A percentile compares a stretch with the other conserved stretches of the same genome.
These are phyloP conservation scores for Backusella macrospora DNA, from an alignment of 192 early-diverging fungal species.

Conservation along the genomic window DNA sequence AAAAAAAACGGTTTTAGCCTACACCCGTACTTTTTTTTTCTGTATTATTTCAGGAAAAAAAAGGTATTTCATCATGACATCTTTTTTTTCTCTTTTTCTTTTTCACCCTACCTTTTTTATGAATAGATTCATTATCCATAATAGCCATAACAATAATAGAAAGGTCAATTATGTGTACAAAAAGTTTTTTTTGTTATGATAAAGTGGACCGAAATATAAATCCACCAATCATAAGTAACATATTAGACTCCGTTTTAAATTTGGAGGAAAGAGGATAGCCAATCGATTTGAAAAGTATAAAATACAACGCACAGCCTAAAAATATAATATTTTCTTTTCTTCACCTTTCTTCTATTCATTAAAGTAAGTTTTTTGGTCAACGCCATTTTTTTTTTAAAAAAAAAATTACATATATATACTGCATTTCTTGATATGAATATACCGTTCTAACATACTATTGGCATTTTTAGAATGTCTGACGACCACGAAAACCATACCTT, in stretches of 20 bases:
- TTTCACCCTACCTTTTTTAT: not conserved
- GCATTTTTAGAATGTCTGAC: slow-evolving; percentile 53
- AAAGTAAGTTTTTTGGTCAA: not conserved
- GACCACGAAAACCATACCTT: slow-evolving; percentile 74
- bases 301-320: not conserved
- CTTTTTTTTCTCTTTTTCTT: not conserved
- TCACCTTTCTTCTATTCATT: slow-evolving; percentile 2
- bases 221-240: not conserved
- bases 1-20: not conserved
- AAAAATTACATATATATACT: not conserved
- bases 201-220: slow-evolving; percentile 13
- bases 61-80: not conserved
- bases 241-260: slow-evolving; percentile 8
- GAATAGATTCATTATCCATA: not conserved
- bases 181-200: slow-evolving; percentile 14
- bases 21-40: not conserved
- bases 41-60: not conserved
- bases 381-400: not conserved
- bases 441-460: not conserved
- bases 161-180: not conserved
- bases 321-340: not conserved
- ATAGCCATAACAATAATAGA: no score
- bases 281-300: slow-evolving; percentile 12
- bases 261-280: not conserved
- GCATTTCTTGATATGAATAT: not conserved